Base-by-base conservation (phyloP, 169 alveolate genomes). In the Ophryocystis elektroscirrha region DNA sequence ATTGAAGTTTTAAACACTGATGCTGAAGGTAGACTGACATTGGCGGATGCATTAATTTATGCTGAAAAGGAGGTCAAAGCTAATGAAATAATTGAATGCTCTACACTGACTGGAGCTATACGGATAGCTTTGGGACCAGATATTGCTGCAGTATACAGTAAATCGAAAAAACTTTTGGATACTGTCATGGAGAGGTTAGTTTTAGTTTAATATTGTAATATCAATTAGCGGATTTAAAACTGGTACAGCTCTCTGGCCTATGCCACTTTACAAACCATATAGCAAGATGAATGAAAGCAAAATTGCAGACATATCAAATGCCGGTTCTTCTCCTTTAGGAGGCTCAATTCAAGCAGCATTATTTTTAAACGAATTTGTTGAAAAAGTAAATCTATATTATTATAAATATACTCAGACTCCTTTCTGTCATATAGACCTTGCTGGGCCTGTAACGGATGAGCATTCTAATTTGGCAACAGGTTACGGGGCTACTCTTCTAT, bases 11-110 rank as follows among this genome's bases (percentile, higher is more conserved):
- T 81, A 12, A 85, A 90, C 63, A 90, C 98, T 23, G 98, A 90
- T 69, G 96, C 97, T 15, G 97, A 90, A 63, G 98, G 98, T 5
- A 67, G 98, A 48, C 76, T 87, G 5, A 76, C 92, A 12, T 63
- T 90, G 41, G 96, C 94, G n/a, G 98, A 90, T 46, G 89, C 96
- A 2, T 67, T 90, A 50, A 76, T 85, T 35, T 84, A 81, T 63
- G 90, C 89, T 6, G 81, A 77, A 48, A 72, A 79, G 23, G 50
- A 71, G 28, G 58, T 63, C 22, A 59, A 69, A 5, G 89, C 86
- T 1, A 84, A 78, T 42, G 57, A 64, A 35, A 65, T 90, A 36
- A 58, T 90, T 20, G 96, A 87, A 42, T 51, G 78, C 24, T 95
- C 97, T 28, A 90, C 97, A 25, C 76, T 90, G 30, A 90, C 98